A percentile compares a stretch with the other conserved stretches of the same genome.
These are phyloP conservation scores for Blakeslea trispora DNA, from an alignment of 371 early-diverging fungal genomes.

Conservation along the genomic window DNA sequence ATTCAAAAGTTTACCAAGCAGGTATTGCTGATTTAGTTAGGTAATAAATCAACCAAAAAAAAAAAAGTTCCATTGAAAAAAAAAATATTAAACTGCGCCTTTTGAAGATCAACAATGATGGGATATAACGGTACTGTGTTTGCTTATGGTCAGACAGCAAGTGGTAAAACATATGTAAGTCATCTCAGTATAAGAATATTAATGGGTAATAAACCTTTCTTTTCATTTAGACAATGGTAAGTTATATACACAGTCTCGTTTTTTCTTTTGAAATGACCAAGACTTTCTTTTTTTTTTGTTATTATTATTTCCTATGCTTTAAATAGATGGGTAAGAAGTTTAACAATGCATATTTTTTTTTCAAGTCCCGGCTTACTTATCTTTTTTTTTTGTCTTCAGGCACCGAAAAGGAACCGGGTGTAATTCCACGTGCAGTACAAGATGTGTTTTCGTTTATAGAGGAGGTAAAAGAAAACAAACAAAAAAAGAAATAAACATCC, in stretches of 20 bases:
- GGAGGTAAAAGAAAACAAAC: slow-evolving; percentile 31
- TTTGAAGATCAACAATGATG: slow-evolving; percentile 25
- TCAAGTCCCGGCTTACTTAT: slow-evolving; percentile 18
- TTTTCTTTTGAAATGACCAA: too few species aligned
- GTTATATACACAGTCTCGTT: too few species aligned
- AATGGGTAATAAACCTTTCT: not conserved
- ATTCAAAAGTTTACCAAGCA: slow-evolving; percentile 30
- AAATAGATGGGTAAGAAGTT: slow-evolving; percentile 38
- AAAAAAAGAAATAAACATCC: not conserved
- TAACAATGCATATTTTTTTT: not conserved
- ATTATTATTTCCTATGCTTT: not conserved
- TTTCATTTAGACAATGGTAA: slow-evolving; percentile 29
- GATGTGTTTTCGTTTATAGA: slow-evolving; percentile 57
- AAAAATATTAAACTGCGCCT: not conserved
- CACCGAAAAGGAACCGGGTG: slow-evolving; percentile 55
- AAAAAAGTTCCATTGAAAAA: too few species aligned
- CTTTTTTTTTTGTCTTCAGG: slow-evolving; percentile 54
- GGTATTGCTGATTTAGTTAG: slow-evolving; percentile 39
- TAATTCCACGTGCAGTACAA: slow-evolving; percentile 55
- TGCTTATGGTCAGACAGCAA: slow-evolving; percentile 83
- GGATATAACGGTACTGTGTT: slow-evolving; percentile 59
- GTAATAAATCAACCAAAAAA: slow-evolving; percentile 15
- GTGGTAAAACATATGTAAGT: slow-evolving; percentile 76
- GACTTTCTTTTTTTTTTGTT: too few species aligned
- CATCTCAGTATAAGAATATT: not conserved